A percentile compares a stretch with the other conserved stretches of the same genome.
These are phyloP conservation scores for Stygiomarasmius scandens DNA, from an alignment of 1,284 basidiomycete genomes.

Conservation along the genomic window DNA sequence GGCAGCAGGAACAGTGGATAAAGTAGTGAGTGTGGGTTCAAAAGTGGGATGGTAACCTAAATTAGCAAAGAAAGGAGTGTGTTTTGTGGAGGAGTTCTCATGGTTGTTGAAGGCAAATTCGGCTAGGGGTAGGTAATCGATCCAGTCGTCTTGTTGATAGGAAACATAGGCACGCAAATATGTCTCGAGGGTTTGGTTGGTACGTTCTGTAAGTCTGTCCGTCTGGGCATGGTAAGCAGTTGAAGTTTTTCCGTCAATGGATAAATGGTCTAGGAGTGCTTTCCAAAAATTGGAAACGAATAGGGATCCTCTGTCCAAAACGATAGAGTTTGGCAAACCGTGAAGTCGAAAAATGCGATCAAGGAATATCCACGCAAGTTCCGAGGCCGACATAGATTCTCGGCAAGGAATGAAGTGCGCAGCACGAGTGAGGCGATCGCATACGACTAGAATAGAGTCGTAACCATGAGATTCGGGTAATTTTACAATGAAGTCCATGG, in stretches of 20 bases:
- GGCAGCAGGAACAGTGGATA: constrained; percentile 23
- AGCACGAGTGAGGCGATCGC: constrained; percentile 38
- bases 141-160: constrained; percentile 15
- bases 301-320: constrained; percentile 18
- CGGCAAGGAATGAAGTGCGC: constrained; percentile 37
- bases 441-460: constrained; percentile 35
- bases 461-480: constrained; percentile 30
- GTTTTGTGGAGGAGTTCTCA: constrained; percentile 34
- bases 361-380: constrained; percentile 3
- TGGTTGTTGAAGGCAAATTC: constrained; percentile 51
- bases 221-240: constrained; percentile 34
- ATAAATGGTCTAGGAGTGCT: constrained; percentile 23
- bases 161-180: constrained; percentile 9
- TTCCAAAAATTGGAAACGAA: constrained; percentile 37
- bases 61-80: constrained; percentile 45
- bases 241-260: constrained; percentile 28
- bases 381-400: constrained; percentile 17
- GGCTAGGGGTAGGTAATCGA: constrained; percentile 28
- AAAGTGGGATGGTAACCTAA: constrained; percentile 34
- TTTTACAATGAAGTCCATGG: constrained; percentile 37
- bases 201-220: constrained; percentile 41
- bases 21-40: constrained; percentile 24
- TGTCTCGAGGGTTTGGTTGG: constrained; percentile 10
- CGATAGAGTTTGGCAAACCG: constrained; percentile 14
- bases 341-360: background rate